Evolutionary conservation across 1,284 basidiomycete species (phyloP).

Genomic region (Puccinia hordei): DNA sequence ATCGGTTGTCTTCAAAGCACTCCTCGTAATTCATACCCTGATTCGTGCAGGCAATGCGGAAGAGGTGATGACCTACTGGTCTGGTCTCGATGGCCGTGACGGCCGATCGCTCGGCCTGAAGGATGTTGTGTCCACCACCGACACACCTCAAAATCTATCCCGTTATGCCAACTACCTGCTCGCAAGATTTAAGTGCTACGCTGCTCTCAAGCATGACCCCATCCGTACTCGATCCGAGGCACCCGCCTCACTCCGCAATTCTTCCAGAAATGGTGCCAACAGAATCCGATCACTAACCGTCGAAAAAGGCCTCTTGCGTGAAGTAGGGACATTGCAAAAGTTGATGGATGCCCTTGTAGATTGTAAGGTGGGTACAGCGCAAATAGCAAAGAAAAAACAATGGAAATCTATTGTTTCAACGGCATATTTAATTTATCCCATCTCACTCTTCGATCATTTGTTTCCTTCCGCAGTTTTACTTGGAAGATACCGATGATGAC

Average conservation of each 20-base stretch:
- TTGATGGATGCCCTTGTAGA: constrained; percentile 84
- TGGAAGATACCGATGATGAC: constrained; percentile 82
- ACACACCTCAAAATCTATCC: constrained; percentile 78
- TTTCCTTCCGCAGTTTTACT: constrained; percentile 71
- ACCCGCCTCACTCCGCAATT: constrained; percentile 32
- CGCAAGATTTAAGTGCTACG: constrained; percentile 81
- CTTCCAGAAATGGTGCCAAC: constrained; percentile 54
- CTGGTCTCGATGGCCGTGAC: constrained; percentile 74
- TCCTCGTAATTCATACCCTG: constrained; percentile 93
- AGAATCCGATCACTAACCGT: constrained; percentile 89
- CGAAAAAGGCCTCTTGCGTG: constrained; percentile 89
- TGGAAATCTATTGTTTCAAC: background rate
- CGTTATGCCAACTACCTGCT: constrained; percentile 89
- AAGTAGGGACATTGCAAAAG: constrained; percentile 85
- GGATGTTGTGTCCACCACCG: constrained; percentile 56
- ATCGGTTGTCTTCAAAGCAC: constrained; percentile 91
- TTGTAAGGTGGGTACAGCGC: constrained; percentile 68
- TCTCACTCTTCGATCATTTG: background rate
- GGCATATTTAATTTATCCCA: background rate
- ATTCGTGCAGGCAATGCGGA: constrained; percentile 90
- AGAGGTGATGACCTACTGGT: constrained; percentile 80
- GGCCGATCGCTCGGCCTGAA: constrained; percentile 63
- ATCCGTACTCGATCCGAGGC: constrained; percentile 68
- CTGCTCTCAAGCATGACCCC: constrained; percentile 88
- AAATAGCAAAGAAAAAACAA: background rate